A percentile compares a stretch with the other conserved stretches of the same genome.
Evolutionary conservation across 768 basidiomycete species (phyloP).

Genomic region (Amanita fuliginea): DNA sequence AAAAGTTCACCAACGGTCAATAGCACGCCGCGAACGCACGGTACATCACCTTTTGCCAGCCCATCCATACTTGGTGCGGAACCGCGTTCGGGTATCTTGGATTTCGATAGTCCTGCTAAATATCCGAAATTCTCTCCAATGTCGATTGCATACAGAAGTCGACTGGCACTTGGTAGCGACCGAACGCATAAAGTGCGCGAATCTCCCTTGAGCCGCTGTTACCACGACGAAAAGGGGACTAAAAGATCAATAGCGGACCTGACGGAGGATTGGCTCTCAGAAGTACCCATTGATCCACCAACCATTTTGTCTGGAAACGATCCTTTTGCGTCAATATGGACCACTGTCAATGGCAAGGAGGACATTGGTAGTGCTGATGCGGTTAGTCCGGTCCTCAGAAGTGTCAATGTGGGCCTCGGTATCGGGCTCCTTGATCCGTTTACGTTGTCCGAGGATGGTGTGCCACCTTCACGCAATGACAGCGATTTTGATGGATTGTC

Average conservation of each 20-base stretch:
- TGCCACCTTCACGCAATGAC: conserved; percentile 15
- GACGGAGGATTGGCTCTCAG: conserved; percentile 33
- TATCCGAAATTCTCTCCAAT: conserved; percentile 21
- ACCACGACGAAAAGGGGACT: conserved; percentile 13
- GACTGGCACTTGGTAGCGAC: conserved; percentile 21
- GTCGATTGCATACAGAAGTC: conserved; percentile 27
- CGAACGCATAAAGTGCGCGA: conserved; percentile 20
- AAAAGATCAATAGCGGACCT: conserved; percentile 22
- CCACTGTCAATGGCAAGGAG: conserved; percentile 11
- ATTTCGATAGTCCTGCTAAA: conserved; percentile 22
- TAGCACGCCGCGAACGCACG: conserved; percentile 22
- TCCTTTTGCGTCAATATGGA: conserved; percentile 37
- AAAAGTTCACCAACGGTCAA: conserved; percentile 18
- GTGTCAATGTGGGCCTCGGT: conserved; percentile 29
- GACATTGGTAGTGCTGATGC: conserved; percentile 14
- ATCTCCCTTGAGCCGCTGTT: conserved; percentile 34
- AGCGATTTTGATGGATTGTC: conserved; percentile 21
- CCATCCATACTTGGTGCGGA: conserved; percentile 13
- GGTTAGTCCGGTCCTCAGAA: conserved; percentile 49
- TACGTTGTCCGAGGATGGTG: conserved; percentile 20
- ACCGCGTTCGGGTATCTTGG: conserved; percentile 12
- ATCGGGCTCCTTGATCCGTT: conserved; percentile 51
- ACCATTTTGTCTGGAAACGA: conserved; percentile 21
- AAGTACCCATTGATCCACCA: conserved; percentile 15
- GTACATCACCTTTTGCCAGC: conserved; percentile 24